Conservation (phyloP, 768 basidiomycete species). For the Leccinum barrowsii region DNA sequence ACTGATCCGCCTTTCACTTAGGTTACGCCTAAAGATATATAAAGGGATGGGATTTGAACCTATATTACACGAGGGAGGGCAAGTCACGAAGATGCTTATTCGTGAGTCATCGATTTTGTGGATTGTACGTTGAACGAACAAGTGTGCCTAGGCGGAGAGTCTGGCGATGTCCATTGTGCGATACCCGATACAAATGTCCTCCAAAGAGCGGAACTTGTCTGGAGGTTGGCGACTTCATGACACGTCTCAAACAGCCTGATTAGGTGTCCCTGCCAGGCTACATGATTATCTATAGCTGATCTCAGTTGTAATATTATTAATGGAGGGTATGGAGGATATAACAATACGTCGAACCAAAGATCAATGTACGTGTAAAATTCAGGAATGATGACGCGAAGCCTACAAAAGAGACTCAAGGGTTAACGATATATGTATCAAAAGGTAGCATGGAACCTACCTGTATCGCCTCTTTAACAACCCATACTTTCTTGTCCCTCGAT, state of each 20-base stretch:
- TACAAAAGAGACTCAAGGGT: constrained; percentile 2
- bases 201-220: constrained; percentile 31
- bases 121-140: background rate
- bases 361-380: background rate
- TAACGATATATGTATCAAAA: background rate
- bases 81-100: constrained; percentile 59
- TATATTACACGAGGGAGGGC: constrained; percentile 50
- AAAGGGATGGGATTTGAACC: constrained; percentile 73
- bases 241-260: background rate
- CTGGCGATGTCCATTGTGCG: constrained; percentile 39
- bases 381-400: constrained; percentile 10
- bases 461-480: constrained; percentile 54
- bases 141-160: constrained; percentile 40
- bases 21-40: constrained; percentile 65
- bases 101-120: constrained; percentile 41
- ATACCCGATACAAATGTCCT: constrained; percentile 26
- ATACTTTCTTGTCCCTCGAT: constrained; percentile 66
- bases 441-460: constrained; percentile 2
- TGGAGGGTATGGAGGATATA: constrained; percentile 5
- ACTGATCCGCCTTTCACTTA: constrained; percentile 26
- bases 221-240: constrained; percentile 36
- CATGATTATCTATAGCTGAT: background rate
- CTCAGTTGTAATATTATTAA: constrained; percentile 1
- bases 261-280: background rate
- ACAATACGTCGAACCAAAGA: constrained; percentile 2